phyloP scores from a whole-genome alignment of 768 basidiomycete genomes.

The Lyophyllum shimeji region DNA sequence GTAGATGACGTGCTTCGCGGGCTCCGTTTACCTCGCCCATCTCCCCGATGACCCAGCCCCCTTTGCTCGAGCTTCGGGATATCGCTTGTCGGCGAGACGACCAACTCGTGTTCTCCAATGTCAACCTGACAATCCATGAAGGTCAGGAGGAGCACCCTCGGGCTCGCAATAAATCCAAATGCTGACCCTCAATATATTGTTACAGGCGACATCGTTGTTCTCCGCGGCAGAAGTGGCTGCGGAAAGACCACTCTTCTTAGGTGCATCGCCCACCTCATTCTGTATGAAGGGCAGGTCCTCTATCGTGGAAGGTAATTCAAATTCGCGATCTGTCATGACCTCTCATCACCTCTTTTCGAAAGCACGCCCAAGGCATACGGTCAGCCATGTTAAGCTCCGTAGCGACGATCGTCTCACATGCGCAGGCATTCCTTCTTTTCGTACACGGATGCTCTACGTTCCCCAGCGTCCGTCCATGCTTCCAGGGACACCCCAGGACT shows the following conservation, averaged over 20 bases:
- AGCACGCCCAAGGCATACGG: conserved; percentile 55
- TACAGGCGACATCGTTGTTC: conserved; percentile 71
- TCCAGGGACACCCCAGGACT: conserved; percentile 75
- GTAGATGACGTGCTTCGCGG: background rate
- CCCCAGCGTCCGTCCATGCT: conserved; percentile 89
- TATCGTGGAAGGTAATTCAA: conserved; percentile 65
- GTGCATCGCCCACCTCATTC: conserved; percentile 76
- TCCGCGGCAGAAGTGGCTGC: conserved; percentile 80
- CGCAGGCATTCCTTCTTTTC: conserved; percentile 71
- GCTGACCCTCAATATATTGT: background rate
- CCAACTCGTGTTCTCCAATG: conserved; percentile 54
- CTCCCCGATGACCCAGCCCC: background rate
- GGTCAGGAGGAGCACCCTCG: conserved; percentile 24
- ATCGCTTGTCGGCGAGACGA: conserved; percentile 49
- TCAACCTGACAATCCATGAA: conserved; percentile 62
- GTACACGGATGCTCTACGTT: conserved; percentile 81
- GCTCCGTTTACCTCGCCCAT: background rate
- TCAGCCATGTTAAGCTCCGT: conserved; percentile 19
- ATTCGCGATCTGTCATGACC: background rate
- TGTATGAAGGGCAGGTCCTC: conserved; percentile 64
- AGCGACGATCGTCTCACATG: conserved; percentile 5
- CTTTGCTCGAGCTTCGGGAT: conserved; percentile 52
- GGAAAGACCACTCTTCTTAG: conserved; percentile 85
- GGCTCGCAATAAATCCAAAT: background rate
- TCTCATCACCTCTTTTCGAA: background rate